phyloP scores from a whole-genome alignment of 139 green algal species.

The Auxenochlorella protothecoides region DNA sequence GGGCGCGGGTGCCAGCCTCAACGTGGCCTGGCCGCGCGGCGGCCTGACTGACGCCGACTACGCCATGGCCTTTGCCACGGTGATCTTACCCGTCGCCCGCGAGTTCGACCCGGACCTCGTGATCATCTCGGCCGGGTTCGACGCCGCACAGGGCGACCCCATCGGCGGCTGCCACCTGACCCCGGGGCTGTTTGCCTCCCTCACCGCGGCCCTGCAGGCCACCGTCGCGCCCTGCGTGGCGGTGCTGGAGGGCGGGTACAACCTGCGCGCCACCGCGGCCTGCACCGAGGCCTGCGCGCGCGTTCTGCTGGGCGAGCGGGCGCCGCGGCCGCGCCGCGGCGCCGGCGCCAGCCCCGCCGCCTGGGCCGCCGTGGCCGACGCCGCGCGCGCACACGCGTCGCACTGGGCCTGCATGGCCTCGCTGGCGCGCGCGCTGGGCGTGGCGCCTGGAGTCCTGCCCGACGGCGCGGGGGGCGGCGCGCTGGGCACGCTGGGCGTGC shows the following conservation, averaged over 20 bases:
- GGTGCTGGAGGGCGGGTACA: constrained; percentile 76
- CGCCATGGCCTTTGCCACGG: constrained; percentile 49
- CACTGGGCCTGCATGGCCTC: too few relatives aligned
- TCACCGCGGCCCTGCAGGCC: constrained; percentile 42
- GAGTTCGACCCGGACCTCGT: constrained; percentile 79
- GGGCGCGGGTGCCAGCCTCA: constrained; percentile 55
- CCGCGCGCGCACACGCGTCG: too few relatives aligned
- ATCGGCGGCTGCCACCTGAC: constrained; percentile 34
- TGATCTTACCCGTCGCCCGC: constrained; percentile 60
- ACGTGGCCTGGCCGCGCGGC: constrained; percentile 46
- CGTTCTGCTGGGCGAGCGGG: constrained; percentile 52
- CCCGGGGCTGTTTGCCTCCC: constrained; percentile 60
- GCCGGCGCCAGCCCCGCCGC: too few relatives aligned
- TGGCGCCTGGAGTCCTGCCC: too few relatives aligned
- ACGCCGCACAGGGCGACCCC: constrained; percentile 39
- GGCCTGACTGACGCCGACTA: constrained; percentile 39
- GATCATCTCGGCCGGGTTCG: constrained; percentile 74
- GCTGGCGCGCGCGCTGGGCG: too few relatives aligned
- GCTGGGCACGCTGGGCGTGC: too few relatives aligned
- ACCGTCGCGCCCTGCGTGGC: constrained; percentile 44
- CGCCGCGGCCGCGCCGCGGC: constrained; percentile 5
- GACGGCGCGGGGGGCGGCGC: too few relatives aligned
- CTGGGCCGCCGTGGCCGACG: too few relatives aligned
- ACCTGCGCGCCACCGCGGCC: constrained; percentile 49
- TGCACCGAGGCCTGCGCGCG: constrained; percentile 53